Percentiles rank a stretch among this genome's conserved stretches.
Evolutionary conservation across 2,329 filamentous ascomycete genomes (phyloP).

Genomic region (Alternaria angustiovoidea): DNA sequence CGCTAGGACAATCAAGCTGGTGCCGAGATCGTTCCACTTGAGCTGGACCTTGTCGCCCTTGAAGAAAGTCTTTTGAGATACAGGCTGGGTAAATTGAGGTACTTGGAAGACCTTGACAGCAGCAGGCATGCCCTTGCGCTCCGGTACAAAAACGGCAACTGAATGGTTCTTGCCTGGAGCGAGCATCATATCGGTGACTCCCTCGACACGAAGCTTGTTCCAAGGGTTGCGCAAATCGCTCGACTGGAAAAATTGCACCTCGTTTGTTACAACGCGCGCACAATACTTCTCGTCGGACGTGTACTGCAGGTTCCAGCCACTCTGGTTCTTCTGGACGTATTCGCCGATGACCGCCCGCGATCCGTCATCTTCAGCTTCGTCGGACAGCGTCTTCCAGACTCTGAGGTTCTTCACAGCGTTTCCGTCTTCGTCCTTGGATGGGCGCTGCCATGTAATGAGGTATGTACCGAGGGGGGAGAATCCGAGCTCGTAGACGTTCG

Average conservation of each 20-base stretch:
- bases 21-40: constrained; percentile 96
- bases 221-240: constrained; percentile 84
- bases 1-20: constrained; percentile 89
- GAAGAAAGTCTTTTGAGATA: constrained; percentile 98
- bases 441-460: constrained; percentile 95
- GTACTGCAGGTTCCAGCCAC: constrained; percentile 97
- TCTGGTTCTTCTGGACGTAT: constrained; percentile 96
- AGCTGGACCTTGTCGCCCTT: constrained; percentile 99
- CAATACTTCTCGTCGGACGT: constrained; percentile 92
- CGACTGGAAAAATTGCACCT: constrained; percentile 96
- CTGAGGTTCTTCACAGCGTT: constrained; percentile 97
- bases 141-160: constrained; percentile 92
- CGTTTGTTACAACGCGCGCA: constrained; percentile 92
- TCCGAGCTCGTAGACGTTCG: constrained; percentile 90
- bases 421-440: constrained; percentile 89
- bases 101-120: constrained; percentile 94
- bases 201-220: constrained; percentile 95
- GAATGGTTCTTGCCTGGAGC: constrained; percentile 90
- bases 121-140: constrained; percentile 95
- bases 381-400: constrained; percentile 87
- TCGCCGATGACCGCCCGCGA: constrained; percentile 78
- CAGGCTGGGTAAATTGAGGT: constrained; percentile 79
- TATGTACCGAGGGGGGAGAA: constrained; percentile 94
- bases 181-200: constrained; percentile 86
- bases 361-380: constrained; percentile 66